These are phyloP conservation scores for Nitzschia palea DNA, from an alignment of 108 stramenopile genomes.

Conservation along the genomic window DNA sequence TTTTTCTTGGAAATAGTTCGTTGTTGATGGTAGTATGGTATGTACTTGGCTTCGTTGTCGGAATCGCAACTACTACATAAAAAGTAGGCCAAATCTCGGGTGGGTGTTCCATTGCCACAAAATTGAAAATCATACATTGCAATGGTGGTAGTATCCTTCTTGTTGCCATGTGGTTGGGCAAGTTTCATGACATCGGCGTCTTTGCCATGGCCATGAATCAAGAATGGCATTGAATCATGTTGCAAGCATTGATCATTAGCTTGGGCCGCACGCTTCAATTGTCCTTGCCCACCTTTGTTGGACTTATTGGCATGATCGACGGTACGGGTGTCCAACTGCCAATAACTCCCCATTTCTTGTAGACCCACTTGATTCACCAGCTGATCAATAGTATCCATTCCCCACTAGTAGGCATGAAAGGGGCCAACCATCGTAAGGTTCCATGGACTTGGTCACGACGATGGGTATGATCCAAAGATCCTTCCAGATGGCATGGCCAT, in stretches of 20 bases:
- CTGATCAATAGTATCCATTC: constrained; percentile 18
- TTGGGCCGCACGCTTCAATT: constrained; percentile 60
- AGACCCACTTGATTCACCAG: constrained; percentile 29
- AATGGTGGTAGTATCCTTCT: constrained; percentile 9
- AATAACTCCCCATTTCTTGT: constrained; percentile 63
- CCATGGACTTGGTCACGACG: not conserved
- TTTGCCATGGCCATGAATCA: constrained; percentile 74
- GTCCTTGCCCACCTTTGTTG: constrained; percentile 60
- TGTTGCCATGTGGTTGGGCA: not conserved
- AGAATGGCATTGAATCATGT: constrained; percentile 60
- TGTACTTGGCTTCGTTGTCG: constrained; percentile 26
- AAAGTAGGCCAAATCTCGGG: constrained; percentile 75
- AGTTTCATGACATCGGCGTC: constrained; percentile 64
- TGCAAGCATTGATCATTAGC: constrained; percentile 67
- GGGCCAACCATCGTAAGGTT: constrained; percentile 60
- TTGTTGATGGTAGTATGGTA: constrained; percentile 42
- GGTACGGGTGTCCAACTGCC: constrained; percentile 77
- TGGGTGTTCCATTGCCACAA: constrained; percentile 58
- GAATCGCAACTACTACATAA: constrained; percentile 44
- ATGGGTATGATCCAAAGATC: constrained; percentile 8
- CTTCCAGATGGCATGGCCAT: constrained; percentile 27
- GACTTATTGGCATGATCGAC: constrained; percentile 69
- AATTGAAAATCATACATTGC: constrained; percentile 82
- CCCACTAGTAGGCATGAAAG: constrained; percentile 73
- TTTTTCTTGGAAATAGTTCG: constrained; percentile 9